Conservation (phyloP, 495 filamentous ascomycete species). For the Staphylotrichum longicolle region DNA sequence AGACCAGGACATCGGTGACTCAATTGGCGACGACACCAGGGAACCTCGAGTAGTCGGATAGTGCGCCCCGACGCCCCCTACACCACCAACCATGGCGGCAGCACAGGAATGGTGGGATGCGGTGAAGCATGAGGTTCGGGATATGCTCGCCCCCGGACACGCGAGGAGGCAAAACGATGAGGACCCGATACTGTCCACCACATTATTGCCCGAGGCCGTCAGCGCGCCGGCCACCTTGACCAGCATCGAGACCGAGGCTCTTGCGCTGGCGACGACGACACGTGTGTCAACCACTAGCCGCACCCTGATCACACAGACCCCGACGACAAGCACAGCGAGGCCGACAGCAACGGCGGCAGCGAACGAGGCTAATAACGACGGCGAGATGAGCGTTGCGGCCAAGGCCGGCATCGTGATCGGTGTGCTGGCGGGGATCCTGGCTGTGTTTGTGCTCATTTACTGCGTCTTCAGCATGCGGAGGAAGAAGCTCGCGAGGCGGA, state of each 20-base stretch:
- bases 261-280: conserved; percentile 14
- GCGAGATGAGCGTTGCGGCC: conserved; percentile 57
- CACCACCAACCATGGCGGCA: conserved; percentile 3
- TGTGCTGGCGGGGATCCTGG: conserved; percentile 60
- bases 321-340: conserved; percentile 25
- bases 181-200: not conserved
- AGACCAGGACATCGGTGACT: not conserved
- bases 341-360: conserved; percentile 28
- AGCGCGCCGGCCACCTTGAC: not conserved
- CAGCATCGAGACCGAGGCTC: too few relatives aligned
- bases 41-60: too few relatives aligned
- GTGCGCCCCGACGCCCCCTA: not conserved
- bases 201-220: conserved; percentile 1
- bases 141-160: conserved; percentile 10
- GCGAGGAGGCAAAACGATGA: not conserved
- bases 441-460: conserved; percentile 61
- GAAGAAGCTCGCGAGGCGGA: conserved; percentile 42
- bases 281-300: not conserved
- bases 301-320: not conserved
- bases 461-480: conserved; percentile 65
- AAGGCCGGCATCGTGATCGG: conserved; percentile 86
- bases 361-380: conserved; percentile 29
- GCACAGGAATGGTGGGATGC: conserved; percentile 11
- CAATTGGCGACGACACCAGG: not conserved
- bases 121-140: conserved; percentile 12